A percentile compares a stretch with the other conserved stretches of the same genome.
Conservation (phyloP, 805 yeast species). For the Suhomyces kilbournensis region DNA sequence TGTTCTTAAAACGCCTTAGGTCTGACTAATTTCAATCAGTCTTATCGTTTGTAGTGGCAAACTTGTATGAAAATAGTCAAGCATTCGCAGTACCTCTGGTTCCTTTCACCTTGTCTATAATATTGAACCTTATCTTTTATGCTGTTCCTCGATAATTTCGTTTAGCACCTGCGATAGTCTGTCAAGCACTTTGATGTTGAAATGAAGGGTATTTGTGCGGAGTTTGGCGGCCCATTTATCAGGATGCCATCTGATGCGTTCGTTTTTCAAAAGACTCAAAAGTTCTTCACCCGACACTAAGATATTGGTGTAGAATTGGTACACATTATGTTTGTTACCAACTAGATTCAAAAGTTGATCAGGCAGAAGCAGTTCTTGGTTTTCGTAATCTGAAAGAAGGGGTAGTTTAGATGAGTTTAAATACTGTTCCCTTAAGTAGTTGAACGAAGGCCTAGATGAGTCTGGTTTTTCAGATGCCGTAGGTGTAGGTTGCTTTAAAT, state of each 20-base stretch:
- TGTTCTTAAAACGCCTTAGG: no score
- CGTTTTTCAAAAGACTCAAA: conserved; percentile 36
- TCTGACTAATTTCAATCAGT: no score
- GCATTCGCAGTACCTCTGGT: no score
- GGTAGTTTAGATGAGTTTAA: conserved; percentile 7
- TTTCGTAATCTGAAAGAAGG: conserved; percentile 9
- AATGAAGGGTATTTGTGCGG: conserved; percentile 5
- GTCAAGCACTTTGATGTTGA: conserved; percentile 28
- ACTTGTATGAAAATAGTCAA: no score
- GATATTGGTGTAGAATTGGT: conserved; percentile 26
- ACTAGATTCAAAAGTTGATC: conserved; percentile 15
- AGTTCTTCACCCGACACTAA: conserved; percentile 13
- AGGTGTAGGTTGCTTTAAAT: conserved; percentile 9
- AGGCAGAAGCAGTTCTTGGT: conserved; percentile 5
- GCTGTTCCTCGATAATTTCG: conserved; percentile 18
- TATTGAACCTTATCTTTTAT: no score
- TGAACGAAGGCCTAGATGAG: not conserved
- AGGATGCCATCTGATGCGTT: conserved; percentile 70
- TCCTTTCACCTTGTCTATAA: no score
- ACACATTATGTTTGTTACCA: conserved; percentile 19
- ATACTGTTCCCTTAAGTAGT: conserved; percentile 4
- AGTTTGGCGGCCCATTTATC: conserved; percentile 50
- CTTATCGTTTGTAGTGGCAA: no score
- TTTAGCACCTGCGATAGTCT: conserved; percentile 32
- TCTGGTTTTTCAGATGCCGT: not conserved